Evolutionary conservation across 768 basidiomycete species (phyloP), one percentile per base, ranked within the genome.

Genomic region (Clavaria fumosa): DNA sequence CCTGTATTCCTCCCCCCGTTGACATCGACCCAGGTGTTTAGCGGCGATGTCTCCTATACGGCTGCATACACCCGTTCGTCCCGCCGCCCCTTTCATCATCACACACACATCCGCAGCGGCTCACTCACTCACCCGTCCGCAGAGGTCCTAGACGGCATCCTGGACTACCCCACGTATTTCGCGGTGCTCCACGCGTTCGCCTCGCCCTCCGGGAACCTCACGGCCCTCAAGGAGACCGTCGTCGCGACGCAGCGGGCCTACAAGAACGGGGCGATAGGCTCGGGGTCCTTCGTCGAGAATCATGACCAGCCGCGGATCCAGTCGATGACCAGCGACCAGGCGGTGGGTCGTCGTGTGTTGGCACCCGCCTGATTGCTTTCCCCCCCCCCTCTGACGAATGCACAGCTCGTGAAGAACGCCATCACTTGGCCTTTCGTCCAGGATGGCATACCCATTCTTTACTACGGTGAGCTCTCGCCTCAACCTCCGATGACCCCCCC

Each of bases 261-360:
- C 52, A 55, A 66, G 45, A 61, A 53, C 28, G 50, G 52, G 3
- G 31, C 47, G 4, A 53, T 51, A 31, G 58, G 70, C 10, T 45
- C 52, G n/a, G 78, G 78, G 4, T 72, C 73, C 36, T 79, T 80
- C 60, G 52, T 80, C 5, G 78, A 79, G 58, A 78, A 79, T 48
- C 76, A 78, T 44, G 76, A 80, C 45, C 49, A 75, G 26, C 68
- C 74, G 5, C 66, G 78, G 37, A 76, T 46, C 68, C 69, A 62
- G 38, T 70, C 38, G 61, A 65, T 27, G 53, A 70, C 46, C 58
- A 67, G 46, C 55, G 67, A 43, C 63, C 65, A 50, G 56, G 56
- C 53, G 51, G 71, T 53, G 63, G 57, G 44, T 31, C 7, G 11
- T 27, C 37, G 11, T 31, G 7, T 4, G 14, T 34, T 26, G 24